Conservation (phyloP, 2,329 filamentous ascomycete genomes). For the Aaosphaeria pasadenensis region DNA sequence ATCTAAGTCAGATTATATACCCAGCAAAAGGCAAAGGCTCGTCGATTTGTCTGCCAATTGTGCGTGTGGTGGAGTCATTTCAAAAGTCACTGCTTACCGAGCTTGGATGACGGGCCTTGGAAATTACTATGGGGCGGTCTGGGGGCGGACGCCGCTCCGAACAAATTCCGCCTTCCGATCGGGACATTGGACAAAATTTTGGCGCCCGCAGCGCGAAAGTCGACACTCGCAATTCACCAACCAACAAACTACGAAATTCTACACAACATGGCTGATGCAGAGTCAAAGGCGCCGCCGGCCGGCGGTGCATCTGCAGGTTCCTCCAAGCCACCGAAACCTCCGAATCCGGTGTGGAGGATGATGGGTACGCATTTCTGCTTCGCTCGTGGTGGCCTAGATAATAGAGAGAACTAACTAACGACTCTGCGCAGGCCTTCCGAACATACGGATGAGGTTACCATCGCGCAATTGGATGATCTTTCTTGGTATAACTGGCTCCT, state of each 20-base stretch:
- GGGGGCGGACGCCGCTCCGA: no score
- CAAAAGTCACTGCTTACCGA: no score
- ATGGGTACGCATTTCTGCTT: conserved; percentile 27
- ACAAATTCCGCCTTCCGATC: no score
- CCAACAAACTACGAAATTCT: no score
- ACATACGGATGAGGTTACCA: conserved; percentile 77
- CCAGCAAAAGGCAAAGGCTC: not conserved
- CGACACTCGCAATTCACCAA: no score
- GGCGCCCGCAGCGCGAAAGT: no score
- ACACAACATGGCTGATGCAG: conserved; percentile 27
- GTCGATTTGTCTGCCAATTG: no score
- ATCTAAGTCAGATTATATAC: not conserved
- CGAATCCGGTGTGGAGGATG: conserved; percentile 39
- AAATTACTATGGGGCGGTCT: no score
- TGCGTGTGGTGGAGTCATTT: no score
- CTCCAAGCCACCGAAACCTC: conserved; percentile 27
- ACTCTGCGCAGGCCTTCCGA: conserved; percentile 66
- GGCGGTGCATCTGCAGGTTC: conserved; percentile 15
- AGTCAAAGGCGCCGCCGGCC: conserved; percentile 24
- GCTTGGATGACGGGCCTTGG: no score
- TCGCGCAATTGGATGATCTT: conserved; percentile 99
- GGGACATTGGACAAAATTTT: no score
- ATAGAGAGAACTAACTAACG: conserved; percentile 8
- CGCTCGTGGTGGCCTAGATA: not conserved
- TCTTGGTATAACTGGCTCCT: conserved; percentile 71